Conservation (phyloP, 305 asterid species). For the Solanum chacoense region DNA sequence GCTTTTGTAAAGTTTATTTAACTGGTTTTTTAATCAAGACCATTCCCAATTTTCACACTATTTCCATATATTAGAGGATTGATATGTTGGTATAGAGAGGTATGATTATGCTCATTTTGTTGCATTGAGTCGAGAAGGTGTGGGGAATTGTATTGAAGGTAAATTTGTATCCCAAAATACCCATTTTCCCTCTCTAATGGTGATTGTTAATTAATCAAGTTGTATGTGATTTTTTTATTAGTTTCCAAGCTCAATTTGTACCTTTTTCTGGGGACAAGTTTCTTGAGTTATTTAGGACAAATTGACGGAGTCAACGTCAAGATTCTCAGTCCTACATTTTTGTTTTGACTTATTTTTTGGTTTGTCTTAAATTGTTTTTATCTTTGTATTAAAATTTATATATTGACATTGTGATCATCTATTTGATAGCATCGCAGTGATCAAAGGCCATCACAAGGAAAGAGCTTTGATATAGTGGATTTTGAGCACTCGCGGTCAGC, state of each 20-base stretch:
- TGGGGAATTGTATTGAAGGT: neutral
- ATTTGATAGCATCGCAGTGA: neutral
- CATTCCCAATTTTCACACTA: neutral
- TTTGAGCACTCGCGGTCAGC: neutral
- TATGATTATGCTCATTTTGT: neutral
- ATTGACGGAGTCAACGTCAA: neutral
- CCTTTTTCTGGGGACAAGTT: neutral
- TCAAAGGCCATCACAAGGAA: neutral
- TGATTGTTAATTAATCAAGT: neutral
- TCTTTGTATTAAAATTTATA: too few relatives aligned
- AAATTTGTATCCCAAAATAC: neutral
- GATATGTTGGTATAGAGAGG: neutral
- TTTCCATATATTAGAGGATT: neutral
- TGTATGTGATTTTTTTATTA: neutral
- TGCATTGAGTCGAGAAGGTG: neutral
- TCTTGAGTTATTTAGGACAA: neutral
- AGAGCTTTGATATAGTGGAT: neutral
- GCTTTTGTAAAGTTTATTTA: neutral
- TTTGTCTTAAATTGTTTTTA: neutral
- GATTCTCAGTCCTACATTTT: neutral
- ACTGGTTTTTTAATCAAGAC: neutral
- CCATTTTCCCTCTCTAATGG: neutral
- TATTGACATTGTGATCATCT: neutral
- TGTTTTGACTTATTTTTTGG: too few relatives aligned
- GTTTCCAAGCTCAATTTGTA: neutral